Conservation (phyloP, 2,329 filamentous ascomycete genomes). For the Nemania sp. region DNA sequence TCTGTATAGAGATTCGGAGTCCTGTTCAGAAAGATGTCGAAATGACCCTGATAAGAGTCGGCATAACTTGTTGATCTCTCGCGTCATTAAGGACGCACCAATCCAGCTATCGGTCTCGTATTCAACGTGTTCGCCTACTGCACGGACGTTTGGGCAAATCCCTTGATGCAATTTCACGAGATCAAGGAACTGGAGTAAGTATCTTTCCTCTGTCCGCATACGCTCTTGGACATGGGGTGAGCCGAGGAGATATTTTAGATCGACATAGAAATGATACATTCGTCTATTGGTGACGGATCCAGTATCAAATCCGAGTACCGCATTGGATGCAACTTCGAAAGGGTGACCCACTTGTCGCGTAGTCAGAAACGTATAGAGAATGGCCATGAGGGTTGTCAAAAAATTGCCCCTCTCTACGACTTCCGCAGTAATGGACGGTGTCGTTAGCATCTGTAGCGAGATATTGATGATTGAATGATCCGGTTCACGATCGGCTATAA, state of each 20-base stretch:
- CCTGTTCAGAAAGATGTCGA: conserved; percentile 73
- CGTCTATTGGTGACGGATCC: conserved; percentile 94
- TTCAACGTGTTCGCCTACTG: conserved; percentile 94
- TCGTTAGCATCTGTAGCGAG: conserved; percentile 95
- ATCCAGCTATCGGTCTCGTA: conserved; percentile 99
- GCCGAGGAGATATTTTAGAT: conserved; percentile 89
- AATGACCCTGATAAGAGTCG: conserved; percentile 91
- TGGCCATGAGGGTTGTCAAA: conserved; percentile 92
- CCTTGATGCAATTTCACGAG: conserved; percentile 96
- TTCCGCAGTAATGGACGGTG: conserved; percentile 94
- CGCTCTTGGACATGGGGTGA: conserved; percentile 89
- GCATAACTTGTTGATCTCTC: conserved; percentile 94
- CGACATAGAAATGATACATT: conserved; percentile 98
- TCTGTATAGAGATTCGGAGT: conserved; percentile 72
- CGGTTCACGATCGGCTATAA: conserved; percentile 95
- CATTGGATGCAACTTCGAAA: conserved; percentile 85
- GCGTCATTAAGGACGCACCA: conserved; percentile 90
- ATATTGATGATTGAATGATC: conserved; percentile 99
- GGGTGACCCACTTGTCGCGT: conserved; percentile 96
- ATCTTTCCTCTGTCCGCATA: conserved; percentile 84
- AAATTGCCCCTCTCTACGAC: conserved; percentile 97
- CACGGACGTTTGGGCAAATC: conserved; percentile 93
- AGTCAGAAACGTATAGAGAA: conserved; percentile 96
- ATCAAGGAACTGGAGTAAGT: conserved; percentile 94
- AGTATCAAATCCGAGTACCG: conserved; percentile 90